phyloP scores from a whole-genome alignment of 2,329 filamentous ascomycete species.

The Elsinoe necatrix region DNA sequence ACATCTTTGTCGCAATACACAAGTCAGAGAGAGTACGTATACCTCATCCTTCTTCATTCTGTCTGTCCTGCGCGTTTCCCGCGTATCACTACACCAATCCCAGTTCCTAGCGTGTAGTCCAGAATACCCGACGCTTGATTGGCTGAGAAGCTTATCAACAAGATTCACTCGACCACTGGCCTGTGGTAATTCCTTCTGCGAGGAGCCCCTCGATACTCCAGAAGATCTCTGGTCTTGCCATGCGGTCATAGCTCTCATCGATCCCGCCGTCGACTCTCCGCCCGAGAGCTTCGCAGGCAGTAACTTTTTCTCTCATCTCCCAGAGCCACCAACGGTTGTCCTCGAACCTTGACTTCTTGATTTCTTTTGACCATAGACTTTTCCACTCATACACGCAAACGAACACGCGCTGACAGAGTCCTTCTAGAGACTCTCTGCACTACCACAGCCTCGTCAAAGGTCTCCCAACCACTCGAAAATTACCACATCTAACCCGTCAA shows the following conservation, averaged over 20 bases:
- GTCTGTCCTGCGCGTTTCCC: background rate
- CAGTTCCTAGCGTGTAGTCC: background rate
- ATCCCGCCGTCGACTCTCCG: background rate
- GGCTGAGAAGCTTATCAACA: background rate
- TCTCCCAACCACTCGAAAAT: background rate
- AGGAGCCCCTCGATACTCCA: background rate
- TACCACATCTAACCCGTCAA: constrained; percentile 3
- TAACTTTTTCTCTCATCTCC: background rate
- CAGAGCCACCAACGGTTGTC: background rate
- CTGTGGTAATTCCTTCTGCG: background rate
- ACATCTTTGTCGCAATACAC: background rate
- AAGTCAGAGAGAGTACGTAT: constrained; percentile 4
- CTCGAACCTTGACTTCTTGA: background rate
- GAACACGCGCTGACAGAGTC: background rate
- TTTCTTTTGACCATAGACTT: background rate
- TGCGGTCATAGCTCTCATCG: constrained; percentile 1
- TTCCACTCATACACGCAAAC: background rate
- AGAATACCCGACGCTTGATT: background rate
- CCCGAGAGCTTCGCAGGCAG: background rate
- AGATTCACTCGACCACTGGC: background rate
- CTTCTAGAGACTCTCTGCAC: constrained; percentile 4
- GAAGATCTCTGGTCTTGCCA: background rate
- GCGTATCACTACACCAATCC: background rate
- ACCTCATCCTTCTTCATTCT: background rate
- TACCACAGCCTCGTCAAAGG: background rate